Evolutionary conservation across 1,284 basidiomycete species (phyloP).

Genomic region (Tremellales sp.): DNA sequence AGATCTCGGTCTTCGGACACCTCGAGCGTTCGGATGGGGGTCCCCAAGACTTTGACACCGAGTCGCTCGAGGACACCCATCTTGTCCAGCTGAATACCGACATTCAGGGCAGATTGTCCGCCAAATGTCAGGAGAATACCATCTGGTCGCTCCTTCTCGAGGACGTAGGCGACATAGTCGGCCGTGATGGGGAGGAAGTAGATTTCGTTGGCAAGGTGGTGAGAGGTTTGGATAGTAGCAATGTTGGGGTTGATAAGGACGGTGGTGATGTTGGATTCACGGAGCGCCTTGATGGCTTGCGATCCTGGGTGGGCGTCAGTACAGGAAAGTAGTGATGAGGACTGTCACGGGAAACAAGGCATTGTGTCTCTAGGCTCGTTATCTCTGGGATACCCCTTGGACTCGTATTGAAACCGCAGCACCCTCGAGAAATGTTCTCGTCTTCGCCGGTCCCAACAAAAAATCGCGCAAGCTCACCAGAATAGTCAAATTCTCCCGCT

Average conservation of each 20-base stretch:
- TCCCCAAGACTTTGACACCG: slow-evolving; percentile 91
- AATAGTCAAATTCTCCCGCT: slow-evolving; percentile 99
- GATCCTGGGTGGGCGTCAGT: slow-evolving; percentile 59
- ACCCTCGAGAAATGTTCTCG: too few species aligned
- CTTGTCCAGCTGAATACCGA: slow-evolving; percentile 93
- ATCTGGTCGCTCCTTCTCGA: slow-evolving; percentile 97
- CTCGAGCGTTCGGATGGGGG: slow-evolving; percentile 89
- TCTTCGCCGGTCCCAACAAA: too few species aligned
- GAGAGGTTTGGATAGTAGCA: slow-evolving; percentile 95
- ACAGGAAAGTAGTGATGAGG: too few species aligned
- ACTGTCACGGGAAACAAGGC: too few species aligned
- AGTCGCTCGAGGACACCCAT: slow-evolving; percentile 97
- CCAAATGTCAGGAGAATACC: slow-evolving; percentile 97
- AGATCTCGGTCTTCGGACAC: slow-evolving; percentile 96
- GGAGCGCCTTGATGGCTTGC: slow-evolving; percentile 96
- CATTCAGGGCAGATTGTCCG: slow-evolving; percentile 96
- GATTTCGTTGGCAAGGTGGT: slow-evolving; percentile 91
- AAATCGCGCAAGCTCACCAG: too few species aligned
- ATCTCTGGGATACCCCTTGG: too few species aligned
- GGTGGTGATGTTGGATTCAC: slow-evolving; percentile 91
- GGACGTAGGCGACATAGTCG: slow-evolving; percentile 96
- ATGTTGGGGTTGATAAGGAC: slow-evolving; percentile 98
- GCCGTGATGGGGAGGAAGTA: slow-evolving; percentile 97
- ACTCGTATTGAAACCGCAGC: too few species aligned
- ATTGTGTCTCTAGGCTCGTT: too few species aligned